phyloP scores from a whole-genome alignment of 108 stramenopile species.

The Pelagomonas calceolata region DNA sequence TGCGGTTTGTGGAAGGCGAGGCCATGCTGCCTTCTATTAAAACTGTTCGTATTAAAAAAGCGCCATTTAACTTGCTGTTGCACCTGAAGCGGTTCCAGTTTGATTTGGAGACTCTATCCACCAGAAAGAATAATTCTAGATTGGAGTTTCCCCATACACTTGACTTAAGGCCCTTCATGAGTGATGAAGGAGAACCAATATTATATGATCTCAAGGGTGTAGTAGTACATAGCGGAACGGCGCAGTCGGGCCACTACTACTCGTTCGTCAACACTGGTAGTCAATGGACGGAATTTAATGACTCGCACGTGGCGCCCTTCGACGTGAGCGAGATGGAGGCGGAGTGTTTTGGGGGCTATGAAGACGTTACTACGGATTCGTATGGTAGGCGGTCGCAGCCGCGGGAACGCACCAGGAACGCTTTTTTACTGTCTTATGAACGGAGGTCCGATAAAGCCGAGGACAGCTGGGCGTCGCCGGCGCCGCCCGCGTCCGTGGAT shows the following conservation, averaged over 20 bases:
- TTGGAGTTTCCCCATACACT: slow-evolving; percentile 48
- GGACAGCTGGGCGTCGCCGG: neutral
- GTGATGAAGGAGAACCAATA: neutral
- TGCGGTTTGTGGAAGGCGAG: too few relatives aligned
- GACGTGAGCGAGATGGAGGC: slow-evolving; percentile 29
- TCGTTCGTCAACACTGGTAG: slow-evolving; percentile 37
- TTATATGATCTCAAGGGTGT: slow-evolving; percentile 33
- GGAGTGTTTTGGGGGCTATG: slow-evolving; percentile 47
- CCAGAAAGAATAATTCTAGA: slow-evolving; percentile 44
- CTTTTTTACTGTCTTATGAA: neutral
- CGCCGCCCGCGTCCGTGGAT: neutral
- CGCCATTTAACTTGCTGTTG: slow-evolving; percentile 34
- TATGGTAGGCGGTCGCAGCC: neutral
- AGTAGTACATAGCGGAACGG: slow-evolving; percentile 53
- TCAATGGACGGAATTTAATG: slow-evolving; percentile 55
- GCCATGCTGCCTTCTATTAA: too few relatives aligned
- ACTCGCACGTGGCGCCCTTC: slow-evolving; percentile 37
- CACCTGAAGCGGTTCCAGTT: slow-evolving; percentile 62
- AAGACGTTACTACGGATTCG: neutral
- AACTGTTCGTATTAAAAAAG: slow-evolving; percentile 9
- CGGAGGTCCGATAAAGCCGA: neutral
- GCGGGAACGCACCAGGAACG: neutral
- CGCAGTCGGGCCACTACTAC: slow-evolving; percentile 57
- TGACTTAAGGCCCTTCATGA: slow-evolving; percentile 44
- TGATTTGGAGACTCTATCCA: slow-evolving; percentile 38